These are phyloP conservation scores for Raffaelea albimanens DNA, from an alignment of 2,329 filamentous ascomycete genomes.

Conservation along the genomic window DNA sequence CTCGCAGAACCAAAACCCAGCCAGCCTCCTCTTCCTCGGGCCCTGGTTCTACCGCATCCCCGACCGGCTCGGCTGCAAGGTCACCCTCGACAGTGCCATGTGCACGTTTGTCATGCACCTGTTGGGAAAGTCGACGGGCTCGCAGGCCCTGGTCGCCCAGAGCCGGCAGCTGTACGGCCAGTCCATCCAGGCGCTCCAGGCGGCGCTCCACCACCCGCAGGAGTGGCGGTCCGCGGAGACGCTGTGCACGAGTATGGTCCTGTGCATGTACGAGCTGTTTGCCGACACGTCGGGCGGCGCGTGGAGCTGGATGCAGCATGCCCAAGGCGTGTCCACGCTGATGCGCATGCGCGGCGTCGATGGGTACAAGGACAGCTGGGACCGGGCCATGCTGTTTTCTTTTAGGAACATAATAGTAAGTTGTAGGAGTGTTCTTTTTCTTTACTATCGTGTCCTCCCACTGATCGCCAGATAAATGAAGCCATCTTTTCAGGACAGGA, in stretches of 20 bases:
- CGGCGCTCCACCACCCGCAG: slow-evolving; percentile 24
- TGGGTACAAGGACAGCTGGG: slow-evolving; percentile 24
- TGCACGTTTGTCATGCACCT: slow-evolving; percentile 28
- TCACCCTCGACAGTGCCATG: slow-evolving; percentile 28
- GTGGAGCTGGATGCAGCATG: slow-evolving; percentile 29
- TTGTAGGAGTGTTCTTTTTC: slow-evolving; percentile 2
- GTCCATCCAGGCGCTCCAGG: slow-evolving; percentile 25
- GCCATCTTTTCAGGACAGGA: slow-evolving; percentile 26
- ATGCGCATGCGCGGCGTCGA: slow-evolving; percentile 28
- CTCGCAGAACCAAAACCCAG: slow-evolving; percentile 3
- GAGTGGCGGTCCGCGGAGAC: slow-evolving; percentile 31
- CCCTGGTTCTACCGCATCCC: slow-evolving; percentile 18
- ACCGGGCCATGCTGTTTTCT: slow-evolving; percentile 27
- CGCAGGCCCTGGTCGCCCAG: slow-evolving; percentile 20
- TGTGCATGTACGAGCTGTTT: slow-evolving; percentile 33
- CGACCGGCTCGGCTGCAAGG: slow-evolving; percentile 23
- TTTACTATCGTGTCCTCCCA: background rate
- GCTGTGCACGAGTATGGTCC: slow-evolving; percentile 29
- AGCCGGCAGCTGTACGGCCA: slow-evolving; percentile 29
- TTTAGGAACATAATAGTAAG: slow-evolving; percentile 27
- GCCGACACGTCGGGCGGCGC: slow-evolving; percentile 25
- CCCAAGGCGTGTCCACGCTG: slow-evolving; percentile 26
- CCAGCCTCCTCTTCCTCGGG: slow-evolving; percentile 10
- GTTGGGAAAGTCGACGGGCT: slow-evolving; percentile 23
- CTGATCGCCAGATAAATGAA: slow-evolving; percentile 23